Evolutionary conservation across 2,329 filamentous ascomycete species (phyloP), one percentile per base, ranked within the genome.

Genomic region (Cercospora citrullina): DNA sequence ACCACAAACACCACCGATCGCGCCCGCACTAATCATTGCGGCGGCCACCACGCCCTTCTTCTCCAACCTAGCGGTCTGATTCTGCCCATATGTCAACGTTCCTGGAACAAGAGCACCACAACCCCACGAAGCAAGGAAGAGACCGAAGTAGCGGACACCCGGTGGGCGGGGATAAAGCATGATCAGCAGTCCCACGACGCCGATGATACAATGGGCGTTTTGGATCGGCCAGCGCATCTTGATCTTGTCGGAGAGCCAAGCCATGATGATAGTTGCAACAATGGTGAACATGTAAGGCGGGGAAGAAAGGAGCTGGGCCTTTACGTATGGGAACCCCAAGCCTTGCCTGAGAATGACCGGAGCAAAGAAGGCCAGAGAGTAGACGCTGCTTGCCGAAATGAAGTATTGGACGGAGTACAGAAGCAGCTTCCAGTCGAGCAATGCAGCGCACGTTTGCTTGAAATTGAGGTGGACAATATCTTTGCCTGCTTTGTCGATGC

Each of bases 321-420:
- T 82, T 7, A 84, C 89, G 5, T 89, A 82, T 58, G 79, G 82
- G 81, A 92, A 94, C 14, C 87, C 85, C 82, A 94, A 86, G 18
- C 84, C 84, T 26, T 80, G 71, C 8, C 76, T 75, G 5, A 96
- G 86, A 73, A 95, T 91, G 74, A 94, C 87, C 6, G 92, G 91
- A 4, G 94, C 80, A 76, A 94, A 94, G 78, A 91, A 94, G 2
- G 91, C 90, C 8, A 95, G 85, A 0, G 91, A 87, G 77, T 94
- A 94, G 3, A 86, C 85, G 63, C 91, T 74, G 3, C 75, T 77
- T 1, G 73, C 75, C 5, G 72, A 73, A 3, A 77, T 72, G 60
- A 77, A 78, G 69, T 77, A 76, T 53, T 77, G 74, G 5, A 78
- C 26, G 4, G 69, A 74, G 68, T 76, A 77, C 16, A 75, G 65